phyloP scores from a whole-genome alignment of 352 stramenopile species.

The Phytophthora pistaciae region DNA sequence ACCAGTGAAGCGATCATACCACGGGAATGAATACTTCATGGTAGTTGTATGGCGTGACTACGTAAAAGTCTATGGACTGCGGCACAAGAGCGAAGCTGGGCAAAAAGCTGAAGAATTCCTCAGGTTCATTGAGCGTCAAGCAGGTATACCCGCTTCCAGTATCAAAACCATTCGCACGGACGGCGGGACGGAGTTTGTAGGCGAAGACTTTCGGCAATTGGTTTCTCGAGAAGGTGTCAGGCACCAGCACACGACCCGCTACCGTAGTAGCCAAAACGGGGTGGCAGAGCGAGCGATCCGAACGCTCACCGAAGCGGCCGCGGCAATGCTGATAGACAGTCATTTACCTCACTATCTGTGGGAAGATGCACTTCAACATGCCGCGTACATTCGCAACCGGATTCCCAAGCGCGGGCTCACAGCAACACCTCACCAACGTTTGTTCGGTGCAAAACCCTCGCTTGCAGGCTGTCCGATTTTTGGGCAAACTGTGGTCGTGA shows the following conservation, averaged over 20 bases:
- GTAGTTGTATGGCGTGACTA: background rate
- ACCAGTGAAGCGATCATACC: background rate
- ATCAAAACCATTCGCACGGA: background rate
- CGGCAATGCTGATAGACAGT: background rate
- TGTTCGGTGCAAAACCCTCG: background rate
- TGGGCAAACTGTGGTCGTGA: background rate
- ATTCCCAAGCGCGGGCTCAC: background rate
- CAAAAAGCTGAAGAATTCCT: background rate
- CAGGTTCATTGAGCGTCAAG: background rate
- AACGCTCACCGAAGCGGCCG: background rate
- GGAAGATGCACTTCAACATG: slow-evolving; percentile 11
- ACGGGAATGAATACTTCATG: background rate
- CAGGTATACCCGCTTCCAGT: background rate
- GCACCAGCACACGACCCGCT: background rate
- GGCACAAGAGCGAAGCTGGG: background rate
- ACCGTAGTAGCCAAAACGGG: background rate
- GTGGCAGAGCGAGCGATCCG: background rate
- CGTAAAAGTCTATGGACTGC: background rate
- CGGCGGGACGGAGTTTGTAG: background rate
- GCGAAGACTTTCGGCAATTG: background rate
- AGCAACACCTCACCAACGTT: slow-evolving; percentile 2
- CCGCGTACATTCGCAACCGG: slow-evolving; percentile 8
- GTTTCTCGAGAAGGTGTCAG: background rate
- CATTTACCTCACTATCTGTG: background rate
- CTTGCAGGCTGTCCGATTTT: background rate